Evolutionary conservation across 23 red algal species (phyloP), one percentile per base, ranked within the genome.

Genomic region (Gracilaria caudata): DNA sequence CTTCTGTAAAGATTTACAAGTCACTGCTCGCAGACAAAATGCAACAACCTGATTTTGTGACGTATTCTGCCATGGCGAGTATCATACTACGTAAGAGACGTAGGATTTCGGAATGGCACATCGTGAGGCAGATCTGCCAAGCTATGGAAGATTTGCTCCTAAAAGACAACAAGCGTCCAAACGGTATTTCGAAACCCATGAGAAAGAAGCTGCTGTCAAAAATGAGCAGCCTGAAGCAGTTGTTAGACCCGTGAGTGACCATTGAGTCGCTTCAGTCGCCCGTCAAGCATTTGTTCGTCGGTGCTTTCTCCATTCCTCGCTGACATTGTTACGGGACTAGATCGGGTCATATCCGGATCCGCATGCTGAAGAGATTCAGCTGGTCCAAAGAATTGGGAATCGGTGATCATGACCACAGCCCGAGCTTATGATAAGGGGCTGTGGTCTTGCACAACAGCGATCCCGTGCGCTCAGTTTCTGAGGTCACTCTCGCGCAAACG

Each of bases 21-120:
- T 29, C 72, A 12, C 37, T 93, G 19, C 29, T 51, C 20, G 82
- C 58, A 21, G 88, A 91, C 43, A 34, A 73, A 34, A 81, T 24
- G n/a, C 43, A 53, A 29, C 39, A 19, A 28, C 51, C 80, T n/a
- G 90, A 93, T 73, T 26, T 23, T 55, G 72, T 93, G 2, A 93
- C 71, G 5, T 86, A 64, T 23, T 93, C 90, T n/a, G 80, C 90
- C 30, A 84, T 93, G 73, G 90, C 80, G 21, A 86, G 81, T 63
- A 68, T 66, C 53, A 44, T 80, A 20, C 55, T 93, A 14, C 24
- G 49, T 16, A 66, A 73, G 30, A 65, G 82, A 14, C 40, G 41
- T 17, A 26, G 63, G 3, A 44, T 93, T 64, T 32, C 44, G 46
- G 80, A 86, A 55, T 55, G 49, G 64, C 35, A 68, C 28, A 59